phyloP scores from a whole-genome alignment of 176 grass and related monocot species.

The Triticum turgidum region DNA sequence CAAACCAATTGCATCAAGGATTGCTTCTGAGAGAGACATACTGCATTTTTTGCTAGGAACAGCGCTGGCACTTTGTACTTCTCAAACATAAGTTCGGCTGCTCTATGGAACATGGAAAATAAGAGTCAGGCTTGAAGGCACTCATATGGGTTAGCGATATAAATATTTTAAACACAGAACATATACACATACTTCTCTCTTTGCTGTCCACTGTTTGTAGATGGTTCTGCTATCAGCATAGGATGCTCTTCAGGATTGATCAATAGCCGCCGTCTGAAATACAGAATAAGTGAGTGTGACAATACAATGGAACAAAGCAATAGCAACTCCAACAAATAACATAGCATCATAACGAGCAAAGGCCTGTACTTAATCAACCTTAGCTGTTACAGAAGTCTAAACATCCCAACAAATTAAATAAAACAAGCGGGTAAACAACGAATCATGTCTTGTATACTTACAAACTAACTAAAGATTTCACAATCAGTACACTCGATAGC shows the following conservation, averaged over 20 bases:
- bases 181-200: conserved; percentile 71
- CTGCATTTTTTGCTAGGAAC: conserved; percentile 98
- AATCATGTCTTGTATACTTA: neutral
- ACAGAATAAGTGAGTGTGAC: conserved; percentile 3
- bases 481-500: neutral
- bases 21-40: conserved; percentile 50
- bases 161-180: conserved; percentile 17
- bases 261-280: conserved; percentile 70
- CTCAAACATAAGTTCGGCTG: conserved; percentile 98
- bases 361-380: neutral
- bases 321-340: neutral
- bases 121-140: conserved; percentile 22
- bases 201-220: conserved; percentile 78
- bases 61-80: conserved; percentile 95
- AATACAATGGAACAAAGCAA: neutral
- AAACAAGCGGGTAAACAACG: neutral
- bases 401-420: conserved; percentile 18
- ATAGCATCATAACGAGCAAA: neutral
- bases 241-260: conserved; percentile 99
- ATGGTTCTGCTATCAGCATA: conserved; percentile 93
- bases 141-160: neutral
- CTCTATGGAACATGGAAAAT: conserved; percentile 56
- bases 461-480: neutral
- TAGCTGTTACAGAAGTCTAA: neutral
- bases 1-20: conserved; percentile 26